Evolutionary conservation across 768 basidiomycete genomes (phyloP).

Genomic region (Boletus rubropictus): DNA sequence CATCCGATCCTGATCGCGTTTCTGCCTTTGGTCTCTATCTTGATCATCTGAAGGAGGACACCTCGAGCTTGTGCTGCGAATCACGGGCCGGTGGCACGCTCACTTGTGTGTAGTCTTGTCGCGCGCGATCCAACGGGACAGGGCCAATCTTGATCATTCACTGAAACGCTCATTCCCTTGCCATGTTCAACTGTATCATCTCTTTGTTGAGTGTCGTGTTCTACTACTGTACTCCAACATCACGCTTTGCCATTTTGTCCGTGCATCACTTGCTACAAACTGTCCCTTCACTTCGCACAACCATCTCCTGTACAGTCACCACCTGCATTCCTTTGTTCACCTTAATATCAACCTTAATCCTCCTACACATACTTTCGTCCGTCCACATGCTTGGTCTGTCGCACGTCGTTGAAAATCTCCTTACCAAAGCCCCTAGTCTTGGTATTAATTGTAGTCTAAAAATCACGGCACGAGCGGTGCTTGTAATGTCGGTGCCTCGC

Average conservation of each 20-base stretch:
- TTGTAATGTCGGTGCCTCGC: background rate
- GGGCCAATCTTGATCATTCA: slow-evolving; percentile 10
- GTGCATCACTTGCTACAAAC: background rate
- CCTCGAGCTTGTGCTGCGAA: slow-evolving; percentile 3
- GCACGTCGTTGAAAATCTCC: background rate
- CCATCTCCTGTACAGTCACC: slow-evolving; percentile 8
- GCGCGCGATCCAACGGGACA: slow-evolving; percentile 33
- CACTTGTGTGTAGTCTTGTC: slow-evolving; percentile 47
- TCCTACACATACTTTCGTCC: slow-evolving; percentile 2
- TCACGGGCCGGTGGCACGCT: slow-evolving; percentile 29
- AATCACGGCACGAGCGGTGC: background rate
- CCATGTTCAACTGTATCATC: slow-evolving; percentile 7
- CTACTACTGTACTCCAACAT: slow-evolving; percentile 9
- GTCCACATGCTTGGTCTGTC: background rate
- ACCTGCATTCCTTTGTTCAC: slow-evolving; percentile 11
- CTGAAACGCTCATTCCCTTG: background rate
- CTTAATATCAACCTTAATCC: slow-evolving; percentile 2
- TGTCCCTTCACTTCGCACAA: background rate
- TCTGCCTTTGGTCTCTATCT: slow-evolving; percentile 6
- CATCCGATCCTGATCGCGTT: background rate
- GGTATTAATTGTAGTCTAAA: background rate
- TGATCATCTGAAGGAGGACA: background rate
- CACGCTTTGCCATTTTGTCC: background rate
- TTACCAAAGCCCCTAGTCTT: background rate
- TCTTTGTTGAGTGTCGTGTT: slow-evolving; percentile 9